phyloP scores from a whole-genome alignment of 768 basidiomycete genomes.

The Steccherinum ochraceum region DNA sequence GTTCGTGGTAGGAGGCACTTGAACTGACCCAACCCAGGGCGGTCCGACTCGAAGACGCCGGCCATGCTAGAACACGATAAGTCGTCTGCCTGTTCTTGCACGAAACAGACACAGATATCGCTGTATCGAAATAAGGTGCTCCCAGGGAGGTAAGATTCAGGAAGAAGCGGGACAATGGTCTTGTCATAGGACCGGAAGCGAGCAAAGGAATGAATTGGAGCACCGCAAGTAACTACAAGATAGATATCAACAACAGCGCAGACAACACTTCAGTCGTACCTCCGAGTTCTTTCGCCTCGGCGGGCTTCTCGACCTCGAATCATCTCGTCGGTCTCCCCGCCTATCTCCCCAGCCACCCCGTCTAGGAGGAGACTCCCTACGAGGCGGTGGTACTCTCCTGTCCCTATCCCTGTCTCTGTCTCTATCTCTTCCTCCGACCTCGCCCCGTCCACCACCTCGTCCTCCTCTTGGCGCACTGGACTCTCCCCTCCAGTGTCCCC shows the following conservation, averaged over 20 bases:
- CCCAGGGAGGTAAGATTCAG: no score
- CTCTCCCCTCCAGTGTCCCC: conserved; percentile 71
- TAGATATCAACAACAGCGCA: not conserved
- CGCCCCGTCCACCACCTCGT: conserved; percentile 35
- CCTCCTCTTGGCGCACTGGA: conserved; percentile 43
- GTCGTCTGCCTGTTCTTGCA: no score
- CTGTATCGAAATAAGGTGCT: no score
- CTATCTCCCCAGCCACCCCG: conserved; percentile 32
- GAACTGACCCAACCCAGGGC: no score
- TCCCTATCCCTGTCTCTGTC: conserved; percentile 36
- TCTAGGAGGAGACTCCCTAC: conserved; percentile 15
- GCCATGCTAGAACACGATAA: no score
- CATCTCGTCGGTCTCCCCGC: conserved; percentile 26
- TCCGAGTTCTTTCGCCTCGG: conserved; percentile 26
- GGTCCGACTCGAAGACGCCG: no score
- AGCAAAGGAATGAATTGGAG: not conserved
- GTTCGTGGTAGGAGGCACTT: no score
- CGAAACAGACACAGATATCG: no score
- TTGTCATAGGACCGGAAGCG: not conserved
- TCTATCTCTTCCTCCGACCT: conserved; percentile 36
- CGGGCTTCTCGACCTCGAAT: conserved; percentile 39
- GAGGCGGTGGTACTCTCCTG: conserved; percentile 31
- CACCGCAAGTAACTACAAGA: not conserved
- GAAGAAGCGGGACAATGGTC: no score
- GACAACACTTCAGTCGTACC: conserved; percentile 6